These are phyloP conservation scores for Mycena sanguinolenta DNA, from an alignment of 768 basidiomycete genomes.

Conservation along the genomic window DNA sequence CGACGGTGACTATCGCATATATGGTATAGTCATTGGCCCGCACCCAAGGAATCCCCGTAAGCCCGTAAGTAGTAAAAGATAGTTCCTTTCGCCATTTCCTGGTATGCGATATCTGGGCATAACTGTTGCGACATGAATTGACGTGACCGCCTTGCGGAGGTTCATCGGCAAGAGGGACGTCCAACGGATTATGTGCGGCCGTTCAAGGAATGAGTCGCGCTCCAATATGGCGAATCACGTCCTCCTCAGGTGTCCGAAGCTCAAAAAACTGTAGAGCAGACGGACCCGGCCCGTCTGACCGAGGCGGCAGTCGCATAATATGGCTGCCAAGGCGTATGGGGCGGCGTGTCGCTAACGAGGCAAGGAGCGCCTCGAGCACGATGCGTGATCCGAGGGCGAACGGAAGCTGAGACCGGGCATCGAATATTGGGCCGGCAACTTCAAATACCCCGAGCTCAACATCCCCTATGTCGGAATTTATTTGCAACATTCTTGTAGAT, in stretches of 20 bases:
- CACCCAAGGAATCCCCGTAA: too few relatives aligned
- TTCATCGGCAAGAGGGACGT: too few relatives aligned
- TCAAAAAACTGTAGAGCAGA: conserved; percentile 21
- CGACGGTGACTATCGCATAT: too few relatives aligned
- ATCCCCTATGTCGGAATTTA: neutral
- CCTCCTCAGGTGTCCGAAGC: conserved; percentile 17
- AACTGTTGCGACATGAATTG: too few relatives aligned
- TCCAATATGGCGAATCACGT: conserved; percentile 10
- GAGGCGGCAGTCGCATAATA: neutral
- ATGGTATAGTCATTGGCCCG: too few relatives aligned
- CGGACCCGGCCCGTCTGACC: neutral
- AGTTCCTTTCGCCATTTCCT: too few relatives aligned
- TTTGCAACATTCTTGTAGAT: neutral
- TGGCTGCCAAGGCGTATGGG: conserved; percentile 24
- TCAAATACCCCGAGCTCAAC: conserved; percentile 28
- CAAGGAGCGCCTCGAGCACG: conserved; percentile 25
- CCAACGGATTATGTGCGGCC: neutral
- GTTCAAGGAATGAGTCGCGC: conserved; percentile 9
- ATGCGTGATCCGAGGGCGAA: conserved; percentile 23
- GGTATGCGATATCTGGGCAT: too few relatives aligned
- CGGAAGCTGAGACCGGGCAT: conserved; percentile 5
- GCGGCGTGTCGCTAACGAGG: conserved; percentile 16
- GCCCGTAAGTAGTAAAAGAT: too few relatives aligned
- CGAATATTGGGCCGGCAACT: conserved; percentile 21
- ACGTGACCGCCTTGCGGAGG: too few relatives aligned